Evolutionary conservation across 2,329 filamentous ascomycete species (phyloP).

Genomic region (Ceratocystis smalleyi): DNA sequence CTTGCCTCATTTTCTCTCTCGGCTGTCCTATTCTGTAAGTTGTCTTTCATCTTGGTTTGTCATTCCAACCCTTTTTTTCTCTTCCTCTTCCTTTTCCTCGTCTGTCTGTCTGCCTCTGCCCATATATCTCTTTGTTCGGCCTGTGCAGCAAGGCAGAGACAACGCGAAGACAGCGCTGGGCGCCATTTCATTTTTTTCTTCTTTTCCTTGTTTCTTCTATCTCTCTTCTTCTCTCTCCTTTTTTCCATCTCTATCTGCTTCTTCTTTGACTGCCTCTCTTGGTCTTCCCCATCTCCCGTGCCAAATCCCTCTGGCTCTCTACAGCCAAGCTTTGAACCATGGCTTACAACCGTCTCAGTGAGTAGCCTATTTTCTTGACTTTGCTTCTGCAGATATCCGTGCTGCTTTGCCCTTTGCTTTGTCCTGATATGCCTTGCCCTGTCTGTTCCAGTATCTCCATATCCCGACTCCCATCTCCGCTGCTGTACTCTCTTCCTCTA

Average conservation of each 20-base stretch:
- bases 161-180: too few species aligned
- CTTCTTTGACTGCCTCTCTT: background rate
- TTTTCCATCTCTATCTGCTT: background rate
- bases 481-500: background rate
- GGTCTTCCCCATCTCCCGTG: background rate
- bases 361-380: conserved; percentile 10
- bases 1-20: too few species aligned
- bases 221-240: background rate
- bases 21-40: too few species aligned
- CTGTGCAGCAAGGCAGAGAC: too few species aligned
- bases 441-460: background rate
- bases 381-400: background rate
- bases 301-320: background rate
- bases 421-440: background rate
- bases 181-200: too few species aligned
- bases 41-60: too few species aligned
- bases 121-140: too few species aligned
- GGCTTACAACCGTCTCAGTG: conserved; percentile 19
- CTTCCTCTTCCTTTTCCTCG: too few species aligned
- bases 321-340: conserved; percentile 10
- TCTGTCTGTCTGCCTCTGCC: too few species aligned
- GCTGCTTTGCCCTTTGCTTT: background rate
- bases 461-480: background rate
- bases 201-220: background rate
- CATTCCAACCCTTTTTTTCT: too few species aligned